These are phyloP conservation scores for Pezicula neosporulosa DNA, from an alignment of 2,329 filamentous ascomycete species.

Conservation along the genomic window DNA sequence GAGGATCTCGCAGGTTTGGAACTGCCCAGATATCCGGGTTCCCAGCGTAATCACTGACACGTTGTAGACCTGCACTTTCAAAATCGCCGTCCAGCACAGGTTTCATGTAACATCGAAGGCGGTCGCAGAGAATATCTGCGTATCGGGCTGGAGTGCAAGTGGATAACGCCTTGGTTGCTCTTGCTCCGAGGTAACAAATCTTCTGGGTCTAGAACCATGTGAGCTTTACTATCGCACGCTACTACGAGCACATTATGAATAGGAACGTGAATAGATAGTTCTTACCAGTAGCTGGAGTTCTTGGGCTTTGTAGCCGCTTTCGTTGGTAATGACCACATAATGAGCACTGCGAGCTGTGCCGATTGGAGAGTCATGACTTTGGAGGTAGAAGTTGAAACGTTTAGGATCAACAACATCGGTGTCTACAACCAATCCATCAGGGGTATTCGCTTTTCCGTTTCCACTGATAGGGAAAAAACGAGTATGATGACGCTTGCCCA, in stretches of 20 bases:
- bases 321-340: slow-evolving; percentile 68
- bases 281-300: slow-evolving; percentile 55
- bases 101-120: slow-evolving; percentile 66
- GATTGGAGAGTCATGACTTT: slow-evolving; percentile 72
- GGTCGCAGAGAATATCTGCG: slow-evolving; percentile 77
- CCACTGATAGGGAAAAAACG: slow-evolving; percentile 32
- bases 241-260: too few relatives aligned
- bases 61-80: too few relatives aligned
- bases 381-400: slow-evolving; percentile 79
- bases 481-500: slow-evolving; percentile 36
- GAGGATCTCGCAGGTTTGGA: too few relatives aligned
- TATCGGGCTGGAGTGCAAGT: slow-evolving; percentile 87
- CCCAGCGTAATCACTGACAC: too few relatives aligned
- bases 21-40: too few relatives aligned
- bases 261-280: slow-evolving; percentile 43
- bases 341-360: slow-evolving; percentile 79
- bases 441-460: too few relatives aligned
- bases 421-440: slow-evolving; percentile 73
- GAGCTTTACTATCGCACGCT: too few relatives aligned
- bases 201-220: slow-evolving; percentile 65
- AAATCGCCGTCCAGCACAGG: background rate
- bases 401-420: slow-evolving; percentile 70
- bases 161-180: slow-evolving; percentile 80
- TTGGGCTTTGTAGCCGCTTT: slow-evolving; percentile 62
- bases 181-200: slow-evolving; percentile 75